Evolutionary conservation across 805 yeast genomes (phyloP).

Genomic region (Nakazawaea ernobii): DNA sequence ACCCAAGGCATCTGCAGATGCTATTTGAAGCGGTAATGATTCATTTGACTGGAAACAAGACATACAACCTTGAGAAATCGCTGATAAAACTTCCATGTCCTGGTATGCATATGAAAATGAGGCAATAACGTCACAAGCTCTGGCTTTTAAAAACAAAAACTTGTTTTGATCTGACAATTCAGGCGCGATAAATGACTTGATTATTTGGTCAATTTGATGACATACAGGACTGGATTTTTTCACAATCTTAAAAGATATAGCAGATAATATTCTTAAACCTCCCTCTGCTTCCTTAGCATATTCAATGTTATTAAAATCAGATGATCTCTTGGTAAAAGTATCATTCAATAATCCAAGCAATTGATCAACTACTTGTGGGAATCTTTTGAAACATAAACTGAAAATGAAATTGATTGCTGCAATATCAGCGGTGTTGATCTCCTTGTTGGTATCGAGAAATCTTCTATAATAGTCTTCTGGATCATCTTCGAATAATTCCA

Average conservation of each 20-base stretch:
- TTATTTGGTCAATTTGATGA: constrained; percentile 57
- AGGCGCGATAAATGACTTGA: constrained; percentile 59
- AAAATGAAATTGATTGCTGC: constrained; percentile 44
- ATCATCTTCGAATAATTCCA: constrained; percentile 77
- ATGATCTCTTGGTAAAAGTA: constrained; percentile 32
- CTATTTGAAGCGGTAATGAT: constrained; percentile 44
- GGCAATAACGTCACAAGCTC: constrained; percentile 56
- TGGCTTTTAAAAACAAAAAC: constrained; percentile 61
- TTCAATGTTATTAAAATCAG: constrained; percentile 25
- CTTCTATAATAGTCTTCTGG: constrained; percentile 84
- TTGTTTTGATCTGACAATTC: constrained; percentile 42
- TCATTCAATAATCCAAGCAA: constrained; percentile 49
- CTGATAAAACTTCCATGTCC: constrained; percentile 23
- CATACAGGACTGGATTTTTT: constrained; percentile 47
- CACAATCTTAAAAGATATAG: constrained; percentile 51
- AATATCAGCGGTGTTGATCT: constrained; percentile 41
- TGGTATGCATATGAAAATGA: constrained; percentile 17
- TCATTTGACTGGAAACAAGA: constrained; percentile 27
- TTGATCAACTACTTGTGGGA: constrained; percentile 38
- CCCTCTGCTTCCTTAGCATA: constrained; percentile 63
- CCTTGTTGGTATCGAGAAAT: constrained; percentile 51
- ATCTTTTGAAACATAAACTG: constrained; percentile 30
- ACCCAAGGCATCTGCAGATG: constrained; percentile 48
- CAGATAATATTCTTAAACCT: constrained; percentile 66
- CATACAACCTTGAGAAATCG: constrained; percentile 30